Conservation (phyloP, 345 rosid genomes). For the Tarenaya hassleriana region DNA sequence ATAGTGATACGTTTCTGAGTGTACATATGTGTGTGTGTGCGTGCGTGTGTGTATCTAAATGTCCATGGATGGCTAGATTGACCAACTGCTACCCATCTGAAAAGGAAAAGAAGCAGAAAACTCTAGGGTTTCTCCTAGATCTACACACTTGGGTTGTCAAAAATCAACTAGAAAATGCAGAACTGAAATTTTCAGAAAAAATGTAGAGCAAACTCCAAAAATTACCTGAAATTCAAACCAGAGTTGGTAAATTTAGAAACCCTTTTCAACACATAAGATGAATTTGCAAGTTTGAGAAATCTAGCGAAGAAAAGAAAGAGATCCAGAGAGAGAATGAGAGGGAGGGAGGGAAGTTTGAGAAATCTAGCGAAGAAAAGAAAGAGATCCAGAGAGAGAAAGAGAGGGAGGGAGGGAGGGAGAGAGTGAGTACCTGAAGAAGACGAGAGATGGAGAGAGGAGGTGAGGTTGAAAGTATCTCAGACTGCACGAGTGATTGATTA, state of each 20-base stretch:
- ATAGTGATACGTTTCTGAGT: no score
- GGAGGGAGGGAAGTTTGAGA: no score
- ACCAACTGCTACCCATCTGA: slow-evolving; percentile 11
- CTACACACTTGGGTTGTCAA: slow-evolving; percentile 18
- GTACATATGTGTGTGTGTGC: no score
- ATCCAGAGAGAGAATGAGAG: no score
- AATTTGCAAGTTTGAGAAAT: slow-evolving; percentile 12
- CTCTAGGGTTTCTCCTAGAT: slow-evolving; percentile 14
- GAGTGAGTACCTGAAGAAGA: slow-evolving; percentile 28
- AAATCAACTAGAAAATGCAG: slow-evolving; percentile 11
- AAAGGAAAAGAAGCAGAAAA: slow-evolving; percentile 10
- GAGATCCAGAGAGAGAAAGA: no score
- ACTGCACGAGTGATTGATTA: slow-evolving; percentile 7
- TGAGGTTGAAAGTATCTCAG: slow-evolving; percentile 13
- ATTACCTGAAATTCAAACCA: slow-evolving; percentile 11
- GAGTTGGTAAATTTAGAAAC: slow-evolving; percentile 7
- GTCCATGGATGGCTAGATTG: background rate
- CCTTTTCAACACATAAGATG: slow-evolving; percentile 5
- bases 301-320: slow-evolving; percentile 11
- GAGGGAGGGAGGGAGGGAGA: slow-evolving; percentile 8
- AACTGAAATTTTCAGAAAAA: background rate
- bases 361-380: no score
- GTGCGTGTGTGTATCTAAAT: background rate
- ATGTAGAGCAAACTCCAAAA: slow-evolving; percentile 6
- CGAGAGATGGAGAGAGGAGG: background rate